Conservation (phyloP, 768 basidiomycete genomes). For the Phallus indusiatus region DNA sequence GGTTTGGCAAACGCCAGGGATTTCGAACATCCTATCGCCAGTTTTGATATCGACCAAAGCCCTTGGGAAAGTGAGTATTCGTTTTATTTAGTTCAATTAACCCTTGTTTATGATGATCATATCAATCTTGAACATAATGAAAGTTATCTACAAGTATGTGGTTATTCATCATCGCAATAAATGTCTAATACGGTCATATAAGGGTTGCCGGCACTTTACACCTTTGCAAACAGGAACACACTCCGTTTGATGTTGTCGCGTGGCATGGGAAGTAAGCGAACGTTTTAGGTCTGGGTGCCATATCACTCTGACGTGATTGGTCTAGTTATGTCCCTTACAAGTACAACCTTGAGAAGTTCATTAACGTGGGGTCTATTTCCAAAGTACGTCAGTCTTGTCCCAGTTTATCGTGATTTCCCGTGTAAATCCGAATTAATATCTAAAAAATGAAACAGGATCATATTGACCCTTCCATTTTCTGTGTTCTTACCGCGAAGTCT, state of each 20-base stretch:
- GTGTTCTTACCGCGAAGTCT: constrained; percentile 57
- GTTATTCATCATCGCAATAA: no score
- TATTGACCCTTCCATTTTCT: constrained; percentile 62
- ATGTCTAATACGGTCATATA: no score
- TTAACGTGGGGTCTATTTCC: constrained; percentile 52
- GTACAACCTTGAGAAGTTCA: constrained; percentile 55
- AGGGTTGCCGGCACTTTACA: constrained; percentile 49
- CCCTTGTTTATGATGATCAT: no score
- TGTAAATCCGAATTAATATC: not conserved
- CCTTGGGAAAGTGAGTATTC: constrained; percentile 42
- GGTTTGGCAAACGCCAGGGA: constrained; percentile 59
- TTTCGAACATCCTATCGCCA: constrained; percentile 55
- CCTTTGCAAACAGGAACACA: constrained; percentile 47
- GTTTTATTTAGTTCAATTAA: not conserved
- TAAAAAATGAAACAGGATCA: constrained; percentile 33
- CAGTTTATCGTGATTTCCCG: not conserved
- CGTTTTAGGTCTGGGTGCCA: not conserved
- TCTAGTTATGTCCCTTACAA: constrained; percentile 57
- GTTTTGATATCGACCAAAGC: constrained; percentile 55
- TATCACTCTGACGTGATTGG: not conserved
- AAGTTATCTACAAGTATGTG: constrained; percentile 41
- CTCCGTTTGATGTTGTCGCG: constrained; percentile 65
- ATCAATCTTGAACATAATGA: no score
- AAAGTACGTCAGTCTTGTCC: constrained; percentile 15
- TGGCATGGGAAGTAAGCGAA: constrained; percentile 54